Evolutionary conservation across 202 grass and related monocot genomes (phyloP), one percentile per base, ranked within the genome.

Genomic region (Schoenoplectus tabernaemontani): DNA sequence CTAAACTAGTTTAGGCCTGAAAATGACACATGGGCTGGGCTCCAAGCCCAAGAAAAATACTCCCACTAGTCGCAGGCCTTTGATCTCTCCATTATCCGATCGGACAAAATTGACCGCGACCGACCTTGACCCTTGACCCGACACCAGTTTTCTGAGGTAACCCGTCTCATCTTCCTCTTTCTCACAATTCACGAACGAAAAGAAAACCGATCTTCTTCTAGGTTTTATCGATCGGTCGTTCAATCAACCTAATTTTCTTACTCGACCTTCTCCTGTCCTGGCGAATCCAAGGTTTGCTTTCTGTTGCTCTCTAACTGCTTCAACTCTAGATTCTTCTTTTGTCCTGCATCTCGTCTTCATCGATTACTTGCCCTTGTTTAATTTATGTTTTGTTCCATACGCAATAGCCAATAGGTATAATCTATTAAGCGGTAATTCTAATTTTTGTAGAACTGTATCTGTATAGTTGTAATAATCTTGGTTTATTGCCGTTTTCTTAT

Each of bases 191-290:
- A n/a, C n/a, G n/a, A n/a, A n/a, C n/a, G n/a, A n/a, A n/a, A n/a
- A n/a, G n/a, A n/a, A n/a, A n/a, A n/a, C 48, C 48, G 17, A 16
- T 11, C 58, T 4, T 10, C 39, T 7, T 46, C 39, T 69, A 69
- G 65, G 65, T 69, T 69, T 69, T 69, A 38, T n/a, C n/a, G n/a
- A n/a, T n/a, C n/a, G n/a, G 37, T 64, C 61, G 13, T 36, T n/a
- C n/a, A n/a, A n/a, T 9, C 42, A 1, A 9, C 61, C 61, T 17
- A 37, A 36, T 17, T 36, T 64, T 44, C 33, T 68, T 7, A 13
- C 38, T 15, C 39, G 20, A 24, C 46, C 13, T 69, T n/a, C n/a
- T n/a, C n/a, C 39, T 69, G 4, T 46, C n/a, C 65, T n/a, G 6
- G 13, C 7, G 39, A 69, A 46, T 69, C 65, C 9, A 69, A 69